Evolutionary conservation across 352 stramenopile genomes (phyloP).

Genomic region (Pythium oligandrum): DNA sequence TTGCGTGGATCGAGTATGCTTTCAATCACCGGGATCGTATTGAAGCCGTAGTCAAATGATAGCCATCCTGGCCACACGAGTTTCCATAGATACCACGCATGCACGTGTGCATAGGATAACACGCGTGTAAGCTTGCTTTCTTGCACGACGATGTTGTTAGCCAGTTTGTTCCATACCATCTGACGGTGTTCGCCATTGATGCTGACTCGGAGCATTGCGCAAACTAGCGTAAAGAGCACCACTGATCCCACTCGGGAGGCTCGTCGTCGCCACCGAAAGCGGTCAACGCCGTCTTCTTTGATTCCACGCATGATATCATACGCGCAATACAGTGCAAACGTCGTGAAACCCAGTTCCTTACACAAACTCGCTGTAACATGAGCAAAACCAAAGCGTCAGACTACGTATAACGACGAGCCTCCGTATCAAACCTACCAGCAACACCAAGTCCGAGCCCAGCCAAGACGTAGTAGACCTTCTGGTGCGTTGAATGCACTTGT

Average conservation of each 20-base stretch:
- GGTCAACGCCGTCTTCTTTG: not conserved
- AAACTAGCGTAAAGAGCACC: conserved; percentile 18
- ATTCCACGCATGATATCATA: conserved; percentile 41
- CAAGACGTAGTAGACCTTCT: not conserved
- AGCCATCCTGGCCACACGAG: conserved; percentile 84
- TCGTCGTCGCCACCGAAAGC: conserved; percentile 3
- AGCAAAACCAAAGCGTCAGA: not conserved
- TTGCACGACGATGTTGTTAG: conserved; percentile 82
- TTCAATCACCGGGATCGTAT: conserved; percentile 72
- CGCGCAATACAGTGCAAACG: conserved; percentile 68
- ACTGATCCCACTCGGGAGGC: conserved; percentile 2
- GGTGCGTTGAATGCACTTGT: no score
- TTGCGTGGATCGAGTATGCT: conserved; percentile 53
- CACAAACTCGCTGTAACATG: conserved; percentile 43
- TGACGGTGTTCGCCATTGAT: conserved; percentile 69
- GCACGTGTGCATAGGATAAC: conserved; percentile 83
- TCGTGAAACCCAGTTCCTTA: conserved; percentile 88
- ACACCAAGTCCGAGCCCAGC: not conserved
- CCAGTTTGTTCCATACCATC: conserved; percentile 78
- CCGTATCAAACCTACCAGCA: no score
- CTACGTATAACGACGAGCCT: not conserved
- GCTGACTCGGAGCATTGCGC: conserved; percentile 29
- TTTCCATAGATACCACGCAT: conserved; percentile 87
- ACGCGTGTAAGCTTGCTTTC: conserved; percentile 22
- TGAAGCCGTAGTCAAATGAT: conserved; percentile 90